A percentile compares a stretch with the other conserved stretches of the same genome.
These are phyloP conservation scores for Knufia petricola DNA, from an alignment of 2,329 filamentous ascomycete species.

Conservation along the genomic window DNA sequence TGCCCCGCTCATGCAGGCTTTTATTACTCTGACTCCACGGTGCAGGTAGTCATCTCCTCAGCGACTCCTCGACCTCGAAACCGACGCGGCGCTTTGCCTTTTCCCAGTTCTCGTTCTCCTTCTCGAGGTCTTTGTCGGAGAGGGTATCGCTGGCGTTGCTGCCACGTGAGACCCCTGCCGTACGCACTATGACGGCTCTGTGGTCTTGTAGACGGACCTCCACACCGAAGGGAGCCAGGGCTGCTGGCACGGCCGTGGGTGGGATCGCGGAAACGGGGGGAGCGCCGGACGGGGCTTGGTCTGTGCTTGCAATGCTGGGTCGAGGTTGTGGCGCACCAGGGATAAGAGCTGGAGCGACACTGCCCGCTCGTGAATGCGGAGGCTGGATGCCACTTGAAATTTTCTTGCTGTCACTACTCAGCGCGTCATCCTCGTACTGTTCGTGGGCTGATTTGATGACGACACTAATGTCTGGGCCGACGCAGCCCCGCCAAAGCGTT, in stretches of 20 bases:
- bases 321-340: neutral
- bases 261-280: neutral
- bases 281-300: neutral
- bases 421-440: constrained; percentile 27
- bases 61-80: constrained; percentile 77
- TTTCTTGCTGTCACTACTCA: constrained; percentile 41
- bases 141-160: constrained; percentile 1
- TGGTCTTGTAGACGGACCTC: constrained; percentile 21
- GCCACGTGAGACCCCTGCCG: constrained; percentile 25
- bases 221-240: constrained; percentile 14
- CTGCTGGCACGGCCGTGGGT: neutral
- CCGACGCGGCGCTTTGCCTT: constrained; percentile 63
- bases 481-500: constrained; percentile 78
- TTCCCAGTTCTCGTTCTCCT: constrained; percentile 45
- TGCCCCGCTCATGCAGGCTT: too few species aligned
- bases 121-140: constrained; percentile 23
- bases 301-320: neutral
- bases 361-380: neutral
- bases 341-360: constrained; percentile 1
- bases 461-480: constrained; percentile 59
- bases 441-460: constrained; percentile 34
- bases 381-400: constrained; percentile 24
- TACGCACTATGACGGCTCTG: constrained; percentile 27
- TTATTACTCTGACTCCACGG: too few species aligned
- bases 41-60: constrained; percentile 27